phyloP scores from a whole-genome alignment of 2,329 filamentous ascomycete species.

The Stagonosporopsis tanaceti region DNA sequence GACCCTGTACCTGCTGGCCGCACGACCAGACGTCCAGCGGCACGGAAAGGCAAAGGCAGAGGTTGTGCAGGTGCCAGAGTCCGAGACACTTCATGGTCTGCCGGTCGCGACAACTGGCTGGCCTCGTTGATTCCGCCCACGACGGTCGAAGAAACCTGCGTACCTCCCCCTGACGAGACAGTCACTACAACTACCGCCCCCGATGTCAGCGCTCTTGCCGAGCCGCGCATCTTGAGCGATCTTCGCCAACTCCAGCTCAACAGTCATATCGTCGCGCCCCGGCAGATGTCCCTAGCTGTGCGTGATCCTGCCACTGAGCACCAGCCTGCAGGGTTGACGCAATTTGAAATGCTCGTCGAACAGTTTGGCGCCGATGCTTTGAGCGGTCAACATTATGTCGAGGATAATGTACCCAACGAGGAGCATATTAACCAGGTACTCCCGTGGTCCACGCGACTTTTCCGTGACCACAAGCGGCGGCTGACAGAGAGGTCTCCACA shows the following conservation, averaged over 20 bases:
- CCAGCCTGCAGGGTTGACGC: neutral
- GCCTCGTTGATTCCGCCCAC: neutral
- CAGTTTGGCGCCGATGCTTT: conserved; percentile 10
- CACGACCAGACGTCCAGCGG: conserved; percentile 11
- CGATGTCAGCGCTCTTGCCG: neutral
- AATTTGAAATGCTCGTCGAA: conserved; percentile 11
- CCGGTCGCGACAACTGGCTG: conserved; percentile 11
- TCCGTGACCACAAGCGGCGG: conserved; percentile 29
- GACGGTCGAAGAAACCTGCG: neutral
- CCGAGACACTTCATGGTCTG: neutral
- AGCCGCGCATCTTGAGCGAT: neutral
- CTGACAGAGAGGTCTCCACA: conserved; percentile 3
- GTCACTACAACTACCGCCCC: neutral
- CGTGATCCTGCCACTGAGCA: neutral
- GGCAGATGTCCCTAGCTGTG: too few species aligned
- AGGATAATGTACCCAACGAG: too few species aligned
- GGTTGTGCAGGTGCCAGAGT: conserved; percentile 6
- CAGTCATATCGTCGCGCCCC: neutral
- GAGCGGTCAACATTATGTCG: neutral
- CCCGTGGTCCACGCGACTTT: conserved; percentile 22
- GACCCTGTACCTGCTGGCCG: conserved; percentile 17
- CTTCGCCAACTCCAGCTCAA: neutral
- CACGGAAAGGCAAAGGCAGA: conserved; percentile 13
- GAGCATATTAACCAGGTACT: conserved; percentile 4
- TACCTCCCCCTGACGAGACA: neutral